Evolutionary conservation across 2,329 filamentous ascomycete species (phyloP).

Genomic region (Aspergillus piperis): DNA sequence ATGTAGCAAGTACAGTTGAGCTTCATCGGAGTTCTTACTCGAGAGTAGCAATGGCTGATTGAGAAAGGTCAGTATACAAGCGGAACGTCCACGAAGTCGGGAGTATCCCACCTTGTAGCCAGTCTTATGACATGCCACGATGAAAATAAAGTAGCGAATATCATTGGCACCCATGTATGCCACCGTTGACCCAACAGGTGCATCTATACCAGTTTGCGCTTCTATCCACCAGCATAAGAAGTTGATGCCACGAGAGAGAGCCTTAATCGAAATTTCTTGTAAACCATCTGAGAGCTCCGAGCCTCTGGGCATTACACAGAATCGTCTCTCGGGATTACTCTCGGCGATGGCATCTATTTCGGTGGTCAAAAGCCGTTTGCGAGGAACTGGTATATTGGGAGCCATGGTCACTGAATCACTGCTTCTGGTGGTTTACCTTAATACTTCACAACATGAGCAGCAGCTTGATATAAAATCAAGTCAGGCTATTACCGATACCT

Average conservation of each 20-base stretch:
- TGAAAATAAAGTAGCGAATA: constrained; percentile 21
- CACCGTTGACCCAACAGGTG: constrained; percentile 2
- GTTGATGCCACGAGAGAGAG: background rate
- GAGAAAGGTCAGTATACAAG: background rate
- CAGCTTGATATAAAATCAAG: no score
- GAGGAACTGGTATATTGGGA: background rate
- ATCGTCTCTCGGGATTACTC: background rate
- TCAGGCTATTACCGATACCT: no score
- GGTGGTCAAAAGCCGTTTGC: background rate
- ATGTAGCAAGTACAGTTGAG: background rate
- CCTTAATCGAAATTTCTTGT: background rate
- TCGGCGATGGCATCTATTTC: background rate
- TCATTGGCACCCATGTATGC: constrained; percentile 25
- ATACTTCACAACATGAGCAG: no score
- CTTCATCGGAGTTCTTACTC: background rate
- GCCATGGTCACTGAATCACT: background rate
- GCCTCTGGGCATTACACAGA: background rate
- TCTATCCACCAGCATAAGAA: background rate
- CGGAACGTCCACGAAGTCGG: no score
- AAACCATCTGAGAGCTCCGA: background rate
- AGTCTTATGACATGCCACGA: constrained; percentile 24
- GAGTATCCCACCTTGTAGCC: constrained; percentile 19
- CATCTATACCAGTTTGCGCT: background rate
- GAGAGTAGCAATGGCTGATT: background rate
- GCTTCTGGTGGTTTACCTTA: background rate